These are phyloP conservation scores for Carex scoparia DNA, from an alignment of 176 grass and related monocot genomes.

Conservation along the genomic window DNA sequence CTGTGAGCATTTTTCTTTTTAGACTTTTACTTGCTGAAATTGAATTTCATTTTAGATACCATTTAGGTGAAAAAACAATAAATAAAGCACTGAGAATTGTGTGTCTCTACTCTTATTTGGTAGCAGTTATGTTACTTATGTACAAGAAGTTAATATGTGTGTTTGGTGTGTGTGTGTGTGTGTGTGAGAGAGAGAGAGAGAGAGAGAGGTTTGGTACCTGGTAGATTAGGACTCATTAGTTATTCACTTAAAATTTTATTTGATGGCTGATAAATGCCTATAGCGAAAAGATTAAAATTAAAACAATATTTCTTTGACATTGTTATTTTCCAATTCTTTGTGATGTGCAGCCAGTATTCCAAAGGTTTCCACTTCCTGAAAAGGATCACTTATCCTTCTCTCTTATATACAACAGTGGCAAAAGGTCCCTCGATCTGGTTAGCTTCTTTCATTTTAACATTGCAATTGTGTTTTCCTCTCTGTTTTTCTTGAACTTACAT, in stretches of 20 bases:
- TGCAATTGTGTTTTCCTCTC: neutral
- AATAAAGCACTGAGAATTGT: neutral
- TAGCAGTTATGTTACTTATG: neutral
- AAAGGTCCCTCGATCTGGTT: conserved; percentile 94
- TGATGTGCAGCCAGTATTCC: conserved; percentile 74
- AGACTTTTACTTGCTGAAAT: neutral
- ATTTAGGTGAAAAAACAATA: neutral
- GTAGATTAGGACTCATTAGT: neutral
- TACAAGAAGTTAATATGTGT: neutral
- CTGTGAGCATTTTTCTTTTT: conserved; percentile 34
- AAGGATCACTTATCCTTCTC: conserved; percentile 96
- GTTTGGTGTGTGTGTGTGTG: neutral
- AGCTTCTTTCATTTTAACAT: neutral
- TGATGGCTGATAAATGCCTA: neutral
- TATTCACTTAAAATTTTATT: neutral
- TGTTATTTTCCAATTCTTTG: neutral
- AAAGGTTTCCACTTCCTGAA: conserved; percentile 81
- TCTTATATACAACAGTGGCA: conserved; percentile 77
- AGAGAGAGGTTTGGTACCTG: neutral
- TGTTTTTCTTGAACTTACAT: neutral
- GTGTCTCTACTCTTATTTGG: neutral
- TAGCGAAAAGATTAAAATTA: neutral
- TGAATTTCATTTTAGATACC: neutral
- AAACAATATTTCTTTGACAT: neutral
- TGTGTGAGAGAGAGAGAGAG: neutral